Evolutionary conservation across 73 alveolate genomes (phyloP).

Genomic region (Paramecium primaurelia): DNA sequence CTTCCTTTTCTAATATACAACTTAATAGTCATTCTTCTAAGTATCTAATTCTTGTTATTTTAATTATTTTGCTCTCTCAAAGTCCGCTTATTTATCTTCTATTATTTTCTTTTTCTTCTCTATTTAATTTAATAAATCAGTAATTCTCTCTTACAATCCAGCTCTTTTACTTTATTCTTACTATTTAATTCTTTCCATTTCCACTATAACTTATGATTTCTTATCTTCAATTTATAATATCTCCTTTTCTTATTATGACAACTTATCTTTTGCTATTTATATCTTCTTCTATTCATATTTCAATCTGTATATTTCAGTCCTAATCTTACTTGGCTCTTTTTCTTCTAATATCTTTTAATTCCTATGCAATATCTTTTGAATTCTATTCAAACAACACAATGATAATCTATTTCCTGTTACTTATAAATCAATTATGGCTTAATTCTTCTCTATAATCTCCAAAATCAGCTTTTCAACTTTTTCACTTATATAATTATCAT

Average conservation of each 20-base stretch:
- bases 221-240: conserved; percentile 78
- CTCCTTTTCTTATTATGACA: conserved; percentile 78
- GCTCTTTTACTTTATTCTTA: conserved; percentile 81
- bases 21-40: conserved; percentile 32
- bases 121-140: conserved; percentile 73
- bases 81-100: conserved; percentile 61
- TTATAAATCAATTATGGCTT: conserved; percentile 78
- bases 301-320: conserved; percentile 90
- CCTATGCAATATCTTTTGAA: conserved; percentile 78
- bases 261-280: conserved; percentile 80
- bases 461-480: conserved; percentile 89
- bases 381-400: conserved; percentile 88
- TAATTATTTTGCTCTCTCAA: conserved; percentile 34
- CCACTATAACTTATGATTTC: conserved; percentile 75
- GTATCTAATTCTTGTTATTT: not conserved
- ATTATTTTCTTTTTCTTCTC: conserved; percentile 75
- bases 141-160: conserved; percentile 71
- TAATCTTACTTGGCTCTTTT: conserved; percentile 87
- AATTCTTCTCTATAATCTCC: conserved; percentile 90
- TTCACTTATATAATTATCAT: conserved; percentile 95
- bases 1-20: conserved; percentile 16
- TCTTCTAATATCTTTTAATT: conserved; percentile 81
- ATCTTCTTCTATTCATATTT: conserved; percentile 92
- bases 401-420: conserved; percentile 91
- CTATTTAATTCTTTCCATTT: conserved; percentile 76